phyloP scores from a whole-genome alignment of 768 basidiomycete species.

The Tricholoma furcatifolium region DNA sequence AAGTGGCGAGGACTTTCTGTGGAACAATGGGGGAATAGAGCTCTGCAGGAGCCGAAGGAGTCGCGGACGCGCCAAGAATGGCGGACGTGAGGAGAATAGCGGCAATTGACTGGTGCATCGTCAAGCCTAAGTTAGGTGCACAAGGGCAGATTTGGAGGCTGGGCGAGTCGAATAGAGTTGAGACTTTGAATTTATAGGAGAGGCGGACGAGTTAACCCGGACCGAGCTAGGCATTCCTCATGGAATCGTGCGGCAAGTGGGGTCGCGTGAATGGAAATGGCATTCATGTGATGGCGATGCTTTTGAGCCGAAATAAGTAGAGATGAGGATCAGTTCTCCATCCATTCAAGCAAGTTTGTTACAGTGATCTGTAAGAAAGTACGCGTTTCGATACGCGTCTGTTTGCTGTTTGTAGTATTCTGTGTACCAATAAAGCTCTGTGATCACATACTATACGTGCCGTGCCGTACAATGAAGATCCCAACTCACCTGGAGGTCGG shows the following conservation, averaged over 20 bases:
- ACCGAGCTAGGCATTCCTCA: constrained; percentile 13
- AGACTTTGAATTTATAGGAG: constrained; percentile 5
- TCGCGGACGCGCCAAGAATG: constrained; percentile 17
- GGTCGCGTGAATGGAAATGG: constrained; percentile 11
- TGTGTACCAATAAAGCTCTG: too few relatives aligned
- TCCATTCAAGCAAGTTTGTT: too few relatives aligned
- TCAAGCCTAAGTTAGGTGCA: background rate
- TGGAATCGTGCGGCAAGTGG: background rate
- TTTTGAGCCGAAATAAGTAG: background rate
- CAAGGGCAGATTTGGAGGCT: background rate
- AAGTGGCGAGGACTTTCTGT: constrained; percentile 57
- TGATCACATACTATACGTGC: too few relatives aligned
- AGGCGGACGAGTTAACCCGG: constrained; percentile 14
- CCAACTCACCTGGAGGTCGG: too few relatives aligned
- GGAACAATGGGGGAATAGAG: constrained; percentile 61
- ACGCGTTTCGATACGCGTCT: too few relatives aligned
- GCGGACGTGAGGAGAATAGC: constrained; percentile 14
- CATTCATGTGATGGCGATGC: constrained; percentile 9
- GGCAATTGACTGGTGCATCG: constrained; percentile 1
- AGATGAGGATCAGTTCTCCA: background rate
- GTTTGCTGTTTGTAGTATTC: too few relatives aligned
- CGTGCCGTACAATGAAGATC: too few relatives aligned
- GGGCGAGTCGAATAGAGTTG: constrained; percentile 9
- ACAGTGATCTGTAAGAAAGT: too few relatives aligned
- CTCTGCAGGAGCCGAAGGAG: constrained; percentile 36